Conservation (phyloP, 352 stramenopile genomes). For the Phytophthora pistaciae region DNA sequence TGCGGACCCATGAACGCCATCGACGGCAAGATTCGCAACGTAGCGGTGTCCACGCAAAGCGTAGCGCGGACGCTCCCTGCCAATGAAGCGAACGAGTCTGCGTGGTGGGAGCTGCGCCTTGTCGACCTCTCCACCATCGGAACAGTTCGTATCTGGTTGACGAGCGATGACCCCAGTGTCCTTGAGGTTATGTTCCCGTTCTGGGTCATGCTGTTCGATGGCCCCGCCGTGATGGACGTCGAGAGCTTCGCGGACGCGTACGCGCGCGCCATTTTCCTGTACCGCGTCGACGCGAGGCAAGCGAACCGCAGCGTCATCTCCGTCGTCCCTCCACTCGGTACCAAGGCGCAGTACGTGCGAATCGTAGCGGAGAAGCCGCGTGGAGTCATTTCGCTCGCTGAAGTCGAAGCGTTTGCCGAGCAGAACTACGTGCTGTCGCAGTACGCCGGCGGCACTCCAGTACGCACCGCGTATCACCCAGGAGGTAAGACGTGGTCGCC, state of each 20-base stretch:
- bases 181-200: constrained; percentile 76
- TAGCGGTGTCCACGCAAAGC: constrained; percentile 46
- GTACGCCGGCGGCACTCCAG: constrained; percentile 63
- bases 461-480: constrained; percentile 58
- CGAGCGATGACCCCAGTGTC: constrained; percentile 31
- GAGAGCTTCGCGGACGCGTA: constrained; percentile 68
- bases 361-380: constrained; percentile 54
- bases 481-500: constrained; percentile 62
- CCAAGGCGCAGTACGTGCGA: constrained; percentile 68
- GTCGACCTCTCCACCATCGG: constrained; percentile 52
- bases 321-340: constrained; percentile 53
- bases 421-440: constrained; percentile 61
- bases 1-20: constrained; percentile 73
- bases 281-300: constrained; percentile 39
- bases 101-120: constrained; percentile 83
- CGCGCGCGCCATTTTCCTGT: constrained; percentile 54
- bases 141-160: constrained; percentile 70
- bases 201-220: constrained; percentile 84
- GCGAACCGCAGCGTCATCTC: constrained; percentile 46
- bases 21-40: constrained; percentile 60
- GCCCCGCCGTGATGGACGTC: constrained; percentile 56
- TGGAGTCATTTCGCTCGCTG: constrained; percentile 67
- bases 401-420: constrained; percentile 80
- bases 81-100: constrained; percentile 30
- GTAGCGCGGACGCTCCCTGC: constrained; percentile 57